Evolutionary conservation across 1,139 yeast species (phyloP).

Genomic region (Lodderomyces parapsilosis): DNA sequence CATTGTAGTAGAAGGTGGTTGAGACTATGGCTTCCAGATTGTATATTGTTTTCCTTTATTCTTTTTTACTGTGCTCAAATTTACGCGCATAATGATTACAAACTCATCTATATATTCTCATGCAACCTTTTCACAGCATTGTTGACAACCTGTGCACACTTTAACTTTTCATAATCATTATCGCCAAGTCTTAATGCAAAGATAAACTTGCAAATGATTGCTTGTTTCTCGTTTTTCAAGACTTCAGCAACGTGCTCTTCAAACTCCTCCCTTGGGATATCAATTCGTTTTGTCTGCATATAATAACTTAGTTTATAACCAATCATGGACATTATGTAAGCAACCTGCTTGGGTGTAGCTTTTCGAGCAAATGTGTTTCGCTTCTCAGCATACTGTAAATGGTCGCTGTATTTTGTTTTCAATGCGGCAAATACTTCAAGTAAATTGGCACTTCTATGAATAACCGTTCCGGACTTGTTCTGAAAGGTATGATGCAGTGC

Average conservation of each 20-base stretch:
- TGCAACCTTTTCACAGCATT: not conserved
- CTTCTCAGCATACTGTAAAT: constrained; percentile 1
- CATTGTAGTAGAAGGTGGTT: not conserved
- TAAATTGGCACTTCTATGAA: constrained; percentile 18
- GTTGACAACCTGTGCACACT: constrained; percentile 1
- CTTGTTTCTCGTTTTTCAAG: constrained; percentile 3
- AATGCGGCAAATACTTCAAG: constrained; percentile 5
- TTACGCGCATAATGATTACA: not conserved
- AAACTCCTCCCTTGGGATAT: constrained; percentile 1
- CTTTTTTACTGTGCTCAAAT: too few relatives aligned
- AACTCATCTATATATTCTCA: not conserved
- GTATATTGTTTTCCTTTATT: not conserved
- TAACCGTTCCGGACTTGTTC: constrained; percentile 12
- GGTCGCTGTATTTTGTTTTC: constrained; percentile 1
- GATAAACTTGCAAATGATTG: constrained; percentile 5
- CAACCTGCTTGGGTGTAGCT: constrained; percentile 7
- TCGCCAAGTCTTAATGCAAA: constrained; percentile 8
- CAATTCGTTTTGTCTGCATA: not conserved
- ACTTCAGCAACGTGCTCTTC: constrained; percentile 1
- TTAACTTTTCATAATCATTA: constrained; percentile 3
- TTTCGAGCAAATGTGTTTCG: constrained; percentile 5
- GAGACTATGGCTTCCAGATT: not conserved
- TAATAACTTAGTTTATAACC: not conserved
- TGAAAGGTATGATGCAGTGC: constrained; percentile 16
- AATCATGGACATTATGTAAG: constrained; percentile 1